Conservation (phyloP, 352 stramenopile species). For the Phytopythium cucurbitacearum region DNA sequence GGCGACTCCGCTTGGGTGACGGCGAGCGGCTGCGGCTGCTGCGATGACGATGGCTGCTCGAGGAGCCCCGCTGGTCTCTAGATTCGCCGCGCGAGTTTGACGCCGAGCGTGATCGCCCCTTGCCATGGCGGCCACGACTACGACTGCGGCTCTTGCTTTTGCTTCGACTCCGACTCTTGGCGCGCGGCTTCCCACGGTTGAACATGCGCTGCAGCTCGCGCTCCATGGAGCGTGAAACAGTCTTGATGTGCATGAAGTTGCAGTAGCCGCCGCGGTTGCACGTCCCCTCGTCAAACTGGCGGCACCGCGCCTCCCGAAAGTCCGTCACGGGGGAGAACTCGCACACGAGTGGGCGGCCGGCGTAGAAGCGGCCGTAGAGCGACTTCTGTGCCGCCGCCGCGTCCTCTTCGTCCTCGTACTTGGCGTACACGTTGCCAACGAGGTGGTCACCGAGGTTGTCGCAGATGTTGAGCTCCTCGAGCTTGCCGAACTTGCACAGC, state of each 20-base stretch:
- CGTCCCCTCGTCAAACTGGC: conserved; percentile 98
- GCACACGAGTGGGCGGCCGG: conserved; percentile 92
- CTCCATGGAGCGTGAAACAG: conserved; percentile 79
- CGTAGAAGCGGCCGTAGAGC: conserved; percentile 97
- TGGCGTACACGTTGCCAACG: conserved; percentile 99
- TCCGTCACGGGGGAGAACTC: conserved; percentile 99
- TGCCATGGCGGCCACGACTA: conserved; percentile 34
- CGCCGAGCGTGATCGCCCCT: conserved; percentile 17
- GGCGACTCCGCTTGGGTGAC: conserved; percentile 40
- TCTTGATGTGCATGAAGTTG: conserved; percentile 99
- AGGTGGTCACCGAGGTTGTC: conserved; percentile 99
- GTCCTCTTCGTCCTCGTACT: conserved; percentile 98
- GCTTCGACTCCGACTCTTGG: conserved; percentile 43
- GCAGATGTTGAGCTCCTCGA: conserved; percentile 99
- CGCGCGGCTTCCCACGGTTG: conserved; percentile 42
- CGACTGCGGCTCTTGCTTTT: conserved; percentile 42
- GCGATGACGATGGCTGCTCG: conserved; percentile 20
- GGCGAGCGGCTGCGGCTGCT: conserved; percentile 42
- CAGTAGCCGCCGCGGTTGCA: conserved; percentile 98
- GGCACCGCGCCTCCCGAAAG: conserved; percentile 96
- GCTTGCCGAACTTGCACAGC: conserved; percentile 96
- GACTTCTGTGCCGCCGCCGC: conserved; percentile 94
- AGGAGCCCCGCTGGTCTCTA: conserved; percentile 32
- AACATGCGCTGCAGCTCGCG: conserved; percentile 84
- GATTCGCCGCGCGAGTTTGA: conserved; percentile 45